Evolutionary conservation across 164 flowering plant genomes (phyloP).

Genomic region (Brasenia schreberi): DNA sequence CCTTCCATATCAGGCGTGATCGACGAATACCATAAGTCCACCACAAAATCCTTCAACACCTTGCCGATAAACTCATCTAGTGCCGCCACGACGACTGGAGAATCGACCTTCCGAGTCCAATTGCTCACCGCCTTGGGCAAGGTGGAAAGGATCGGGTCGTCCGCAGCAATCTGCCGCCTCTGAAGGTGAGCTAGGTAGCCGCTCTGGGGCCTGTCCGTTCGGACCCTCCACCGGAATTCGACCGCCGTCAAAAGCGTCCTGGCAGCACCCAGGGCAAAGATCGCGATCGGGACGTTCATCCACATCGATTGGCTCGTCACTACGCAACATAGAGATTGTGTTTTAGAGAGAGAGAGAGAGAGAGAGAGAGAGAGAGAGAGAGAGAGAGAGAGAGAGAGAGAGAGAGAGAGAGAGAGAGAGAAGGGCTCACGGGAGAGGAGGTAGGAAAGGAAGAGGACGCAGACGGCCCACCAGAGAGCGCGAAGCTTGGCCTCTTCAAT

Average conservation of each 20-base stretch:
- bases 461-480: constrained; percentile 71
- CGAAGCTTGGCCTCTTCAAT: constrained; percentile 87
- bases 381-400: no score
- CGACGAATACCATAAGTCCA: constrained; percentile 81
- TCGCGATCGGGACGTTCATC: constrained; percentile 78
- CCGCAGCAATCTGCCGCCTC: constrained; percentile 62
- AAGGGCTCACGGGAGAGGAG: constrained; percentile 65
- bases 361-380: constrained; percentile 1
- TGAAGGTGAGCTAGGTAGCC: constrained; percentile 58
- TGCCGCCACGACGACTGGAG: constrained; percentile 87
- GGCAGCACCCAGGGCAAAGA: constrained; percentile 45
- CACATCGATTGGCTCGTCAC: constrained; percentile 86
- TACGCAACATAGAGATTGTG: constrained; percentile 18
- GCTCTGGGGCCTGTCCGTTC: constrained; percentile 12
- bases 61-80: constrained; percentile 57
- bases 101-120: constrained; percentile 77
- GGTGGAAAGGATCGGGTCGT: constrained; percentile 64
- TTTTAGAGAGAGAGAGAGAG: not conserved
- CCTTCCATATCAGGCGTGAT: constrained; percentile 85
- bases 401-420: not conserved
- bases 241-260: constrained; percentile 51
- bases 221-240: constrained; percentile 58
- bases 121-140: constrained; percentile 25
- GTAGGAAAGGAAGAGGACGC: constrained; percentile 57
- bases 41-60: constrained; percentile 70